These are phyloP conservation scores for Aspergillus olivimuriae DNA, from an alignment of 495 filamentous ascomycete genomes.

Conservation along the genomic window DNA sequence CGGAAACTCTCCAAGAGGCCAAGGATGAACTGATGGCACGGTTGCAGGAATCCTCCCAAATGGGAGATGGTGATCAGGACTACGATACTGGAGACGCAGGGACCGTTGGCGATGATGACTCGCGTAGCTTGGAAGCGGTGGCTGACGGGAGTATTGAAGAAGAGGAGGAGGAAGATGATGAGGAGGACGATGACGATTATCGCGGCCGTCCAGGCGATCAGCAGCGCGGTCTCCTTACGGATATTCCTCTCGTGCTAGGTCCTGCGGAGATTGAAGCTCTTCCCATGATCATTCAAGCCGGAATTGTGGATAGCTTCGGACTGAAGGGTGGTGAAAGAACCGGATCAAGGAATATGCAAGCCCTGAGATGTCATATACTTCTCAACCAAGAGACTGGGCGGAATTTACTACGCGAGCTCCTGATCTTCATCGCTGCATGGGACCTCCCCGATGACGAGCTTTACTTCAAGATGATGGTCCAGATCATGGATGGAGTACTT, in stretches of 20 bases:
- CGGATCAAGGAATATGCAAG: constrained; percentile 71
- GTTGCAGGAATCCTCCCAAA: constrained; percentile 44
- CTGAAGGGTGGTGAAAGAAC: constrained; percentile 45
- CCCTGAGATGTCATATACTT: constrained; percentile 79
- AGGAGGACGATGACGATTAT: constrained; percentile 73
- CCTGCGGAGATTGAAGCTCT: constrained; percentile 90
- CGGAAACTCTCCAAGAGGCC: constrained; percentile 46
- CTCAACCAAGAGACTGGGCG: constrained; percentile 79
- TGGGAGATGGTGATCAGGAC: constrained; percentile 35
- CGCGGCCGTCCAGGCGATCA: constrained; percentile 76
- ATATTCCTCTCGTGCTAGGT: constrained; percentile 88
- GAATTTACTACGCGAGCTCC: constrained; percentile 78
- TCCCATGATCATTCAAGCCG: constrained; percentile 90
- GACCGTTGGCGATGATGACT: constrained; percentile 41
- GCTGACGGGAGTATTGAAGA: constrained; percentile 51
- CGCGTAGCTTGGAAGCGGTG: constrained; percentile 37
- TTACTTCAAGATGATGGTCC: constrained; percentile 91
- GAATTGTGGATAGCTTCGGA: constrained; percentile 58
- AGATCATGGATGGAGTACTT: constrained; percentile 89
- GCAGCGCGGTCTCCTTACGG: constrained; percentile 79
- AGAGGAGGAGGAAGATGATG: constrained; percentile 62
- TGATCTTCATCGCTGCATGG: constrained; percentile 96
- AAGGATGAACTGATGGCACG: constrained; percentile 56
- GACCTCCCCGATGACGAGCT: constrained; percentile 84
- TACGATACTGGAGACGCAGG: constrained; percentile 46